Base-by-base conservation (phyloP, 2,329 filamentous ascomycete species). In the Erysiphe pulchra region DNA sequence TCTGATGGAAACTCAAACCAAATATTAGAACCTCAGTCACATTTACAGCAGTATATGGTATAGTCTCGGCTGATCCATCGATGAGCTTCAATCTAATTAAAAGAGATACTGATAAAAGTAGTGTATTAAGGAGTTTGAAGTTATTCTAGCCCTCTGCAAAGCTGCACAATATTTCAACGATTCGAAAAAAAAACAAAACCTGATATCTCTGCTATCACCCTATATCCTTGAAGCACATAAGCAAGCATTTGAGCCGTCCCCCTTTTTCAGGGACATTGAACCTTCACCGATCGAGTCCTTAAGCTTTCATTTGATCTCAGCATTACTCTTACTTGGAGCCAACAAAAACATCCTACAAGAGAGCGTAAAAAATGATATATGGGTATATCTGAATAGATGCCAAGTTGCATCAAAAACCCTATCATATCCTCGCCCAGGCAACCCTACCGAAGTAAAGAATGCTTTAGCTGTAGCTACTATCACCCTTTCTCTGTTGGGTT, bases 51-150 rank as follows among this genome's bases (percentile, higher is more conserved):
- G n/a, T 73, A 74, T 12, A 78, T 78, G 74, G 74, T 78, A 63
- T 24, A 46, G 33, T 7, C n/a, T 18, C 18, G 14, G 30, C 10
- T 33, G n/a, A 32, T 46, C 13, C 14, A 10, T 20, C 41, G 14
- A 24, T 13, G 14, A 6, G 30, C 6, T 34, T 38, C 18, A 39
- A n/a, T 28, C 37, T 49, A 28, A 48, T 54, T 45, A 55, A 34
- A 14, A 14, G 1, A 7, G 33, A 34, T 34, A 34, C 33, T 34
- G n/a, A 34, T 34, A 14, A n/a, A 34, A 34, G 2, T 34, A 92
- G 84, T 82, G 77, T 45, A 75, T 86, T 46, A 77, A 82, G 55
- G 92, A 98, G 66, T 78, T 93, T 53, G 87, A 98, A 60, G 81
- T 92, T 45, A 70, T 98, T 24, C 65, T 95, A 24, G 84, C 90